Conservation (phyloP, 371 early-diverging fungal species). For the Mucor saturninus region DNA sequence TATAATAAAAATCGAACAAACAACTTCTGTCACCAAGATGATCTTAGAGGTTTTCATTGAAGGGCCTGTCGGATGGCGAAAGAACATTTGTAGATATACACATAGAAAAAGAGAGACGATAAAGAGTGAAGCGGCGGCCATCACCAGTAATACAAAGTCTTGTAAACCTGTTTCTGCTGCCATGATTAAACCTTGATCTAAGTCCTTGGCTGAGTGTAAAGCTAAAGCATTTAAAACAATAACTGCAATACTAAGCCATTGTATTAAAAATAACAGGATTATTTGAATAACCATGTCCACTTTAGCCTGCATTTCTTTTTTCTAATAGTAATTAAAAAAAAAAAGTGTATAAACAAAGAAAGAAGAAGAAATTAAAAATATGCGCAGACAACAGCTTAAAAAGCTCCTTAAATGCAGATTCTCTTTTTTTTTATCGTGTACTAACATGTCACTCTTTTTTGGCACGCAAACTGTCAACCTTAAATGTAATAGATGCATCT, state of each 20-base stretch:
- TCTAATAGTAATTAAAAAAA: too few relatives aligned
- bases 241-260: constrained; percentile 42
- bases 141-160: constrained; percentile 30
- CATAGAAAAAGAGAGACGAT: constrained; percentile 30
- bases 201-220: constrained; percentile 6
- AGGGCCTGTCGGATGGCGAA: constrained; percentile 12
- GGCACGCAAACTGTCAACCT: too few relatives aligned
- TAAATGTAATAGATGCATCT: too few relatives aligned
- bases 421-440: too few relatives aligned
- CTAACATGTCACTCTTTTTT: too few relatives aligned
- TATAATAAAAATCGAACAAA: constrained; percentile 25
- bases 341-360: too few relatives aligned
- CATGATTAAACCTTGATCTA: constrained; percentile 18
- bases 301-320: neutral
- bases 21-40: constrained; percentile 22
- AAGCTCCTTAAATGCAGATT: too few relatives aligned
- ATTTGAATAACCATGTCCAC: constrained; percentile 28
- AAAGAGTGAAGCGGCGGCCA: constrained; percentile 32
- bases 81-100: constrained; percentile 24
- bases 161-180: constrained; percentile 26
- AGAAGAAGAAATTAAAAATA: too few relatives aligned
- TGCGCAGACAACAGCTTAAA: too few relatives aligned
- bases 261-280: constrained; percentile 28
- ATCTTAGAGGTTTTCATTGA: constrained; percentile 14
- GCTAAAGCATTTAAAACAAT: constrained; percentile 34